Conservation (phyloP, 2,329 filamentous ascomycete species). For the Pestalotiopsis sp. region DNA sequence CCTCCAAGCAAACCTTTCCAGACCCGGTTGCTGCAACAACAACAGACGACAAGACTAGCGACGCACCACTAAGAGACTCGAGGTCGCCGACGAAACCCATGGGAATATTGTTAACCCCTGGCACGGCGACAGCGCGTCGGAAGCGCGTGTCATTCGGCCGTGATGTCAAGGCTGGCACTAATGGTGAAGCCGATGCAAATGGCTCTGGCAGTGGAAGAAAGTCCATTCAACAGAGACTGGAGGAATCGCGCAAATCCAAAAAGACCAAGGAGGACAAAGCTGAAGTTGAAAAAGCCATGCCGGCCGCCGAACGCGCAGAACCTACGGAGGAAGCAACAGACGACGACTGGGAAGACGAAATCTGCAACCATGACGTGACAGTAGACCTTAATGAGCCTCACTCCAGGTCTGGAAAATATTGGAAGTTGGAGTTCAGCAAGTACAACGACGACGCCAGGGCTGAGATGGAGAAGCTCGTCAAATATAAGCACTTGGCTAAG, state of each 20-base stretch:
- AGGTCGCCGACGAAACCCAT: slow-evolving; percentile 51
- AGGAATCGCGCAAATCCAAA: slow-evolving; percentile 28
- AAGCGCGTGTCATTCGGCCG: slow-evolving; percentile 67
- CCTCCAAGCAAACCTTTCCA: slow-evolving; percentile 26
- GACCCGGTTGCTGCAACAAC: slow-evolving; percentile 31
- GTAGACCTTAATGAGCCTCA: slow-evolving; percentile 72
- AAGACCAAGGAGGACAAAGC: slow-evolving; percentile 22
- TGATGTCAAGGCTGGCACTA: slow-evolving; percentile 47
- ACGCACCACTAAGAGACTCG: slow-evolving; percentile 28
- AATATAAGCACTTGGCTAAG: slow-evolving; percentile 78
- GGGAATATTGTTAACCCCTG: slow-evolving; percentile 65
- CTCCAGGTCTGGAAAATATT: slow-evolving; percentile 75
- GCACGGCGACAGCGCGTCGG: slow-evolving; percentile 58
- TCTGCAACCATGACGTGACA: slow-evolving; percentile 61
- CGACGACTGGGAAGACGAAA: slow-evolving; percentile 56
- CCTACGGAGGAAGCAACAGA: slow-evolving; percentile 27
- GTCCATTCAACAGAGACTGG: slow-evolving; percentile 29
- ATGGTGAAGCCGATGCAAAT: slow-evolving; percentile 22
- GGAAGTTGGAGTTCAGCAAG: slow-evolving; percentile 75
- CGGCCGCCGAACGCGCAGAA: background rate
- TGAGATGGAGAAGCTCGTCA: slow-evolving; percentile 76
- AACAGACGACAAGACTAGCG: slow-evolving; percentile 21
- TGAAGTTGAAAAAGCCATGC: slow-evolving; percentile 13
- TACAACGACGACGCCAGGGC: slow-evolving; percentile 72
- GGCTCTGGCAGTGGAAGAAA: slow-evolving; percentile 23